Evolutionary conservation across 2,329 filamentous ascomycete genomes (phyloP), one percentile per base, ranked within the genome.

Genomic region (Venturia effusa): DNA sequence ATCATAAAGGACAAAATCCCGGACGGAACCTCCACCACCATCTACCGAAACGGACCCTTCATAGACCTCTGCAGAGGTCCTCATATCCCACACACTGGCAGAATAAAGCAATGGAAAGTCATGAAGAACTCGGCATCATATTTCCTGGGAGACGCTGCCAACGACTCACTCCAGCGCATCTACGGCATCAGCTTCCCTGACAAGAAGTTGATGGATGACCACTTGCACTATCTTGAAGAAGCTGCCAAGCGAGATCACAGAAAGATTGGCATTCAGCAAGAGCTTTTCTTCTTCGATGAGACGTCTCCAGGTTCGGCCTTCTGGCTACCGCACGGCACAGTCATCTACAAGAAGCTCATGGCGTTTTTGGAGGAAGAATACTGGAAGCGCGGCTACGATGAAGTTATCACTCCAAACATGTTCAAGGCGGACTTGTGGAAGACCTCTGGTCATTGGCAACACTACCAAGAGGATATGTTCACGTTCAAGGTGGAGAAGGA

Each of bases 171-270:
- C 57, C 94, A 99, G 78, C 88, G 94, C 72, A 95, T 99, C 70
- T 96, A 97, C 71, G 94, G 94, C 76, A 88, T 99, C 65, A 95
- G 92, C 6, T 99, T 92, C 85, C 93, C 93, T 3, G 92, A 96
- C 77, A 97, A 99, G 84, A 96, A 96, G 79, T 84, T 86, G 71
- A 90, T 99, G 79, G 86, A 89, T 59, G 92, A 95, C 71, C 92
- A 97, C 80, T 87, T 96, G 78, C 92, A 93, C 72, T 95, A 96
- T 78, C 83, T 99, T 37, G 93, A 96, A 71, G 94, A 99, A 78
- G 94, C 94, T n/a, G 93, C 94, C 66, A 96, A 96, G 82, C 88
- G 94, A 67, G 94, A 97, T 72, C 94, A 99, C 74, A 84, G 93
- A 68, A 91, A 90, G 78, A 92, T 99, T 69, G 94, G 92, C 68